These are phyloP conservation scores for Ottelia alismoides DNA, from an alignment of 106 monocot species.

Conservation along the genomic window DNA sequence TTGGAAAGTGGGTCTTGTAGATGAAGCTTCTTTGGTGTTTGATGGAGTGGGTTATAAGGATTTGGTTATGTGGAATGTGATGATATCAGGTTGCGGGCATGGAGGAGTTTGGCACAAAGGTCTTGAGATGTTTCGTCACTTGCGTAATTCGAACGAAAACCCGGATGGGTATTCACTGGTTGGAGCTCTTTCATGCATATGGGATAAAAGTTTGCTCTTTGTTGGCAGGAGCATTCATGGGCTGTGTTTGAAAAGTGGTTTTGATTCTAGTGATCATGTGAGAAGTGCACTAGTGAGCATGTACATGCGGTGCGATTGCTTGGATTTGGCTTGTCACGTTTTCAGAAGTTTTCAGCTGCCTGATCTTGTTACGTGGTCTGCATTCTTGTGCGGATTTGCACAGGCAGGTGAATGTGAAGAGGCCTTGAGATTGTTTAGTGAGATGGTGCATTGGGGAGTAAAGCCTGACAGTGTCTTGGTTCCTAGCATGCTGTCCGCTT, in stretches of 20 bases:
- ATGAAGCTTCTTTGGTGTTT: constrained; percentile 22
- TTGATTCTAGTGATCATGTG: constrained; percentile 30
- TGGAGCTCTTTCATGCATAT: constrained; percentile 38
- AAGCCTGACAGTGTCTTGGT: constrained; percentile 38
- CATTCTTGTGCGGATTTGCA: constrained; percentile 44
- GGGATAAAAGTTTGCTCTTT: constrained; percentile 8
- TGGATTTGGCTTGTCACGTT: constrained; percentile 19
- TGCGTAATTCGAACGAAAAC: constrained; percentile 18
- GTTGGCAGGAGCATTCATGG: constrained; percentile 45
- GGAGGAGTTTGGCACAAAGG: constrained; percentile 30
- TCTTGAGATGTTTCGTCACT: constrained; percentile 23
- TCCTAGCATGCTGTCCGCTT: constrained; percentile 35
- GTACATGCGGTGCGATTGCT: constrained; percentile 39
- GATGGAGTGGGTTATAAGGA: constrained; percentile 25
- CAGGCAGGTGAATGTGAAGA: constrained; percentile 17
- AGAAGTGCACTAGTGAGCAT: constrained; percentile 46
- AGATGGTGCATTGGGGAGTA: constrained; percentile 23
- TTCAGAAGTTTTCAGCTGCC: constrained; percentile 18
- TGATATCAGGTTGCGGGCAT: constrained; percentile 39
- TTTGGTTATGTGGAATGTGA: constrained; percentile 45
- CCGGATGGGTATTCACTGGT: constrained; percentile 60
- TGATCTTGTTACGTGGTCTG: constrained; percentile 66
- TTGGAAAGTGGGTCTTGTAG: constrained; percentile 25
- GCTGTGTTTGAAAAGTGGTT: constrained; percentile 37
- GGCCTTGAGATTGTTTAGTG: constrained; percentile 25